Conservation (phyloP, 2,329 filamentous ascomycete species). For the Myriosclerotinia curreyana region DNA sequence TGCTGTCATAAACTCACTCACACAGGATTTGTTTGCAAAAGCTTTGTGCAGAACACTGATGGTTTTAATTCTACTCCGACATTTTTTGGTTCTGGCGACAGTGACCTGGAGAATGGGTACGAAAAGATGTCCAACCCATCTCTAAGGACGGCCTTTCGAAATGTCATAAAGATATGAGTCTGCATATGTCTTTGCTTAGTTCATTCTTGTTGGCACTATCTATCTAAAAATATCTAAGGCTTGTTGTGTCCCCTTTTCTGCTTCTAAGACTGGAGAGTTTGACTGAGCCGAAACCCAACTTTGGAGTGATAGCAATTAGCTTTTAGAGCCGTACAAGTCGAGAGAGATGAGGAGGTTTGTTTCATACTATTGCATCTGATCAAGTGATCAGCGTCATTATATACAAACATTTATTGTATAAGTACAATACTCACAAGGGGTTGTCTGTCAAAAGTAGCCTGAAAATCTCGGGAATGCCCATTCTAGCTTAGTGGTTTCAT, state of each 20-base stretch:
- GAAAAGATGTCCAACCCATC: background rate
- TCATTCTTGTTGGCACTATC: too few relatives aligned
- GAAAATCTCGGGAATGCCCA: background rate
- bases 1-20: background rate
- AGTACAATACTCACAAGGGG: too few relatives aligned
- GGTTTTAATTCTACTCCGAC: background rate
- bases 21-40: too few relatives aligned
- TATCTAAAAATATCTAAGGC: too few relatives aligned
- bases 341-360: background rate
- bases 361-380: background rate
- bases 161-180: background rate
- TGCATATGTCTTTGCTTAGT: background rate
- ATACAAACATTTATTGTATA: too few relatives aligned
- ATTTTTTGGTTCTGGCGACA: background rate
- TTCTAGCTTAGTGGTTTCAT: background rate
- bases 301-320: background rate
- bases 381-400: background rate
- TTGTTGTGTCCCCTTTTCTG: background rate
- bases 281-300: too few relatives aligned
- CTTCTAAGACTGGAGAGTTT: background rate
- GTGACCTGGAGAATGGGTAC: background rate
- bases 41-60: background rate
- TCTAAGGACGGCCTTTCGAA: background rate
- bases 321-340: background rate
- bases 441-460: background rate